Conservation (phyloP, 1,284 basidiomycete species). For the Amylostereum areolatum region DNA sequence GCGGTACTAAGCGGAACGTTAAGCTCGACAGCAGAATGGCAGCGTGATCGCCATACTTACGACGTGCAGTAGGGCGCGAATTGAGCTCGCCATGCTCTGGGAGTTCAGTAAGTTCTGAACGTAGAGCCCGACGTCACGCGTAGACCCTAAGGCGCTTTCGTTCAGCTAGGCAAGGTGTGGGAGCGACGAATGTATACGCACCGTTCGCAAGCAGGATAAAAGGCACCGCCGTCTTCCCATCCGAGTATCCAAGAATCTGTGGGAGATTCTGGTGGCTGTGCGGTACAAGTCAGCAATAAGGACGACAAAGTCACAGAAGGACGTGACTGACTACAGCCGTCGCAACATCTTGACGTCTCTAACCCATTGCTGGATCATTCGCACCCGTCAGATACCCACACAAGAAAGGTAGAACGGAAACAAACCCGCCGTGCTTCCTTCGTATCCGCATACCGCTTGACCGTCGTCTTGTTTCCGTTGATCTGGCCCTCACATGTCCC, state of each 20-base stretch:
- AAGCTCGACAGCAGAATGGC: background rate
- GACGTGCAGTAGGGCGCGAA: background rate
- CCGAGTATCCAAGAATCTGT: conserved; percentile 47
- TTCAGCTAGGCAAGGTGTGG: background rate
- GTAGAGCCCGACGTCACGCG: conserved; percentile 16
- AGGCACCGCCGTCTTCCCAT: conserved; percentile 37
- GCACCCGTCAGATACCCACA: background rate
- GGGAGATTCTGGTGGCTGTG: conserved; percentile 47
- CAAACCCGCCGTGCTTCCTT: conserved; percentile 26
- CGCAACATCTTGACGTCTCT: conserved; percentile 46
- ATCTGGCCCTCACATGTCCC: conserved; percentile 34
- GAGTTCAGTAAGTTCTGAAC: background rate
- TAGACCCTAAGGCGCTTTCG: conserved; percentile 5
- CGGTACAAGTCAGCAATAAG: background rate
- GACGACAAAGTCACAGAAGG: background rate
- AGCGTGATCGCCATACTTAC: conserved; percentile 8
- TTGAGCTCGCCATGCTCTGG: background rate
- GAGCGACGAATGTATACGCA: conserved; percentile 13
- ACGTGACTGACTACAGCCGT: conserved; percentile 35
- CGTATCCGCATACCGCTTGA: conserved; percentile 39
- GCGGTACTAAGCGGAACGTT: conserved; percentile 28
- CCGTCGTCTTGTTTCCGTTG: conserved; percentile 31
- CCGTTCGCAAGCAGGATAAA: conserved; percentile 48
- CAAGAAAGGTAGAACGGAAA: conserved; percentile 11
- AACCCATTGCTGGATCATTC: conserved; percentile 35